phyloP scores from a whole-genome alignment of 2,329 filamentous ascomycete species.

The Fusarium sp. region DNA sequence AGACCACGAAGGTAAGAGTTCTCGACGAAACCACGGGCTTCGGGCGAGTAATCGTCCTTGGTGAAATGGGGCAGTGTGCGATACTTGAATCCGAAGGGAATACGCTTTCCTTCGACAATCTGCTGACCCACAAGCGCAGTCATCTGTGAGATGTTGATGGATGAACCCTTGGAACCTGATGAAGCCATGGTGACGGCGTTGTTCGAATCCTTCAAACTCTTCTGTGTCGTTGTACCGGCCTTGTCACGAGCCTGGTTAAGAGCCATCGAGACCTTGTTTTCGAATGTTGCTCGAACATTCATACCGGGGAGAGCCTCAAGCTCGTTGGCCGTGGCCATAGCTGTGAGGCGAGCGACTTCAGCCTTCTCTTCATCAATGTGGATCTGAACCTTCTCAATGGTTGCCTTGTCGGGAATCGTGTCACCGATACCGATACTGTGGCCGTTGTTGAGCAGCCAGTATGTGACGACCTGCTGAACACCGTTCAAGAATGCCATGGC shows the following conservation, averaged over 20 bases:
- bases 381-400: constrained; percentile 85
- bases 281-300: constrained; percentile 98
- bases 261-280: constrained; percentile 94
- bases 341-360: constrained; percentile 81
- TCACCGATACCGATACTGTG: constrained; percentile 99
- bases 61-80: constrained; percentile 97
- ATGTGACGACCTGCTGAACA: constrained; percentile 92
- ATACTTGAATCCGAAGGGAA: constrained; percentile 99
- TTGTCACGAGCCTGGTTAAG: constrained; percentile 96
- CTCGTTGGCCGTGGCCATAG: constrained; percentile 83
- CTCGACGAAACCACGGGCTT: constrained; percentile 97
- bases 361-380: constrained; percentile 86
- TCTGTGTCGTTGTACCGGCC: constrained; percentile 91
- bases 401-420: constrained; percentile 89
- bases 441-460: constrained; percentile 96
- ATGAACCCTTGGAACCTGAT: constrained; percentile 97
- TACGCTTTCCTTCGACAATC: constrained; percentile 97
- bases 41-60: constrained; percentile 98
- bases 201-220: constrained; percentile 94
- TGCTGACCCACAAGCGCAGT: constrained; percentile 97
- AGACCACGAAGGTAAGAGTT: constrained; percentile 97
- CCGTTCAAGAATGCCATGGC: constrained; percentile 97
- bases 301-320: constrained; percentile 97
- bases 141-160: constrained; percentile 99
- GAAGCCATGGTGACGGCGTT: constrained; percentile 97